Conservation (phyloP, 352 stramenopile genomes). For the Pythium guiyangense region DNA sequence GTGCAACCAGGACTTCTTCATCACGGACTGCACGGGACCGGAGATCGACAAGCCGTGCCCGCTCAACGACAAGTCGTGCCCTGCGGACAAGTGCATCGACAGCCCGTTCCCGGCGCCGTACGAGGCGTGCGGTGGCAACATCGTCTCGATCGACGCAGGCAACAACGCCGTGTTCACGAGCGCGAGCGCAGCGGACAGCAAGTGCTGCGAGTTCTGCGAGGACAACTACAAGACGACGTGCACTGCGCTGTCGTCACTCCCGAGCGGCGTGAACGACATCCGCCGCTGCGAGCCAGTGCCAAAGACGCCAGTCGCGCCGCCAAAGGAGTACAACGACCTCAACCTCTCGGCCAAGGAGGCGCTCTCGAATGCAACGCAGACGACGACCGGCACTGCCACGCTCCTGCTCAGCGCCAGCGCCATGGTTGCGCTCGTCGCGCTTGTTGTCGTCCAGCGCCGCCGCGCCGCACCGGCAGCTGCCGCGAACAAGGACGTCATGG, state of each 20-base stretch:
- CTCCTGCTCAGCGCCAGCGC: slow-evolving; percentile 7
- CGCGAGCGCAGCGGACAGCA: background rate
- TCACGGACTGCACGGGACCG: slow-evolving; percentile 53
- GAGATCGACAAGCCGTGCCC: slow-evolving; percentile 29
- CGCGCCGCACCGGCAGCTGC: background rate
- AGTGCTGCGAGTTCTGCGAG: slow-evolving; percentile 47
- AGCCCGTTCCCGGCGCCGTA: slow-evolving; percentile 25
- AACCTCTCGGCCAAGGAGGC: background rate
- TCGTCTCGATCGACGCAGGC: slow-evolving; percentile 15
- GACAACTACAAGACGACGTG: slow-evolving; percentile 25
- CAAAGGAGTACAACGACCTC: background rate
- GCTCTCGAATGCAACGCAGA: background rate
- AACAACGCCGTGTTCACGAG: background rate
- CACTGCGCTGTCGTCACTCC: slow-evolving; percentile 34
- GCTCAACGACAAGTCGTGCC: slow-evolving; percentile 22
- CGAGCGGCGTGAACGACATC: slow-evolving; percentile 29
- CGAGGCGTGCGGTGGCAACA: slow-evolving; percentile 43
- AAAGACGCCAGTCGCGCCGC: background rate
- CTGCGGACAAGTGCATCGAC: slow-evolving; percentile 24
- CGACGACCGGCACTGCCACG: background rate
- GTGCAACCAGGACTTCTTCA: slow-evolving; percentile 45
- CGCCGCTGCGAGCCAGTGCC: slow-evolving; percentile 42
- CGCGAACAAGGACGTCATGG: background rate
- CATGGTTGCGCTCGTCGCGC: slow-evolving; percentile 8
- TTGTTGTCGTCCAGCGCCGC: slow-evolving; percentile 12